Percentiles rank a stretch among this genome's conserved stretches.
phyloP scores from a whole-genome alignment of 345 rosid genomes.

The Kandelia obovata region DNA sequence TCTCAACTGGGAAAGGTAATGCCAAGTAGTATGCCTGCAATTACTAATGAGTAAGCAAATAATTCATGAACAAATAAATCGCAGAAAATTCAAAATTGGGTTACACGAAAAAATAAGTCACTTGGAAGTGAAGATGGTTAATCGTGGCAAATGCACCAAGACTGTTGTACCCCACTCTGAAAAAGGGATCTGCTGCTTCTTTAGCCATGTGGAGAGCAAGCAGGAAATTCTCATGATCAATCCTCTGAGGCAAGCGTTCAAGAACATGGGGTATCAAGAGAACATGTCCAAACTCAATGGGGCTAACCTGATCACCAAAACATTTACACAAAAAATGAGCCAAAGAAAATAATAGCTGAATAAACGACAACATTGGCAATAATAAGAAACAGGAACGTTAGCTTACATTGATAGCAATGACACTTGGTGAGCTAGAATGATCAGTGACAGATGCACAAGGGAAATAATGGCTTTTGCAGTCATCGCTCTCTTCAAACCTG shows the following conservation, averaged over 20 bases:
- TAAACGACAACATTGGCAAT: neutral
- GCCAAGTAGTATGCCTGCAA: slow-evolving; percentile 4
- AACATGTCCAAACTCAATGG: neutral
- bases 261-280: slow-evolving; percentile 3
- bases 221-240: neutral
- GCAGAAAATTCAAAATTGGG: neutral
- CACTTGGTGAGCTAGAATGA: slow-evolving; percentile 12
- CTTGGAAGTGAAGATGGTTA: neutral
- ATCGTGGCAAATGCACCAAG: slow-evolving; percentile 2
- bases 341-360: neutral
- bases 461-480: neutral
- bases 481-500: slow-evolving; percentile 1
- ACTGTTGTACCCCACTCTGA: slow-evolving; percentile 1
- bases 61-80: neutral
- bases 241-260: slow-evolving; percentile 1
- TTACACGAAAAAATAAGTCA: neutral
- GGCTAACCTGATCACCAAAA: neutral
- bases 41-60: neutral
- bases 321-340: neutral
- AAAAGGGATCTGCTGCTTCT: slow-evolving; percentile 1
- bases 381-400: neutral
- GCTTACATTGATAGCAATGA: neutral
- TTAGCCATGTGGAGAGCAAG: neutral
- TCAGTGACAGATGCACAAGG: slow-evolving; percentile 4
- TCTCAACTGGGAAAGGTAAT: neutral